Conservation (phyloP, 495 filamentous ascomycete genomes). For the Penicillium alfredii region DNA sequence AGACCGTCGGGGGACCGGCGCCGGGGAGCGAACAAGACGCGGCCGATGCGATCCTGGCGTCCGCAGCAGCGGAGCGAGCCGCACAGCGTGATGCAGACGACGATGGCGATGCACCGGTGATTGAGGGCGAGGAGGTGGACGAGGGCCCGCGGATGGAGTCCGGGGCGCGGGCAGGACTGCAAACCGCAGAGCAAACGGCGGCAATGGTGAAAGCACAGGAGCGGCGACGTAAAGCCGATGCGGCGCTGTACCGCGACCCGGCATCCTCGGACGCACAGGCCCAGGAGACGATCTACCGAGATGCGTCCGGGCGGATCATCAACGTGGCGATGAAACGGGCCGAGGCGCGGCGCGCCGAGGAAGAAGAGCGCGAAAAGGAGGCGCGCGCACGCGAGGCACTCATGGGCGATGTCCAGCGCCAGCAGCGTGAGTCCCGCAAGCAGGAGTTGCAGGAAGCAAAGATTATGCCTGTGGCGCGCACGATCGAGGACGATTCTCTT, state of each 20-base stretch:
- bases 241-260: constrained; percentile 35
- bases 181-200: constrained; percentile 70
- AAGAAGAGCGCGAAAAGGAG: constrained; percentile 63
- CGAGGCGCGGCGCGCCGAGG: constrained; percentile 67
- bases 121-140: constrained; percentile 25
- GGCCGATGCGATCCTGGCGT: constrained; percentile 79
- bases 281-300: constrained; percentile 84
- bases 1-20: constrained; percentile 50
- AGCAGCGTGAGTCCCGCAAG: constrained; percentile 48
- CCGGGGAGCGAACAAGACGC: constrained; percentile 52
- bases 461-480: constrained; percentile 71
- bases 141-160: constrained; percentile 60
- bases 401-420: constrained; percentile 78
- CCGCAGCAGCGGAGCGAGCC: constrained; percentile 58
- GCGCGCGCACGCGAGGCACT: constrained; percentile 55
- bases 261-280: constrained; percentile 32
- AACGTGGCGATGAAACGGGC: constrained; percentile 86
- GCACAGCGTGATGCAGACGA: constrained; percentile 32
- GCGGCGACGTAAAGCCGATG: constrained; percentile 38
- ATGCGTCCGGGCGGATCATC: constrained; percentile 85
- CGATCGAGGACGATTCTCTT: constrained; percentile 72
- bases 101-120: constrained; percentile 41
- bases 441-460: constrained; percentile 69
- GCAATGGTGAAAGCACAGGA: constrained; percentile 73
- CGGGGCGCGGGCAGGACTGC: constrained; percentile 79